phyloP scores from a whole-genome alignment of 2,329 filamentous ascomycete species.

The Chlorencoelia australis region DNA sequence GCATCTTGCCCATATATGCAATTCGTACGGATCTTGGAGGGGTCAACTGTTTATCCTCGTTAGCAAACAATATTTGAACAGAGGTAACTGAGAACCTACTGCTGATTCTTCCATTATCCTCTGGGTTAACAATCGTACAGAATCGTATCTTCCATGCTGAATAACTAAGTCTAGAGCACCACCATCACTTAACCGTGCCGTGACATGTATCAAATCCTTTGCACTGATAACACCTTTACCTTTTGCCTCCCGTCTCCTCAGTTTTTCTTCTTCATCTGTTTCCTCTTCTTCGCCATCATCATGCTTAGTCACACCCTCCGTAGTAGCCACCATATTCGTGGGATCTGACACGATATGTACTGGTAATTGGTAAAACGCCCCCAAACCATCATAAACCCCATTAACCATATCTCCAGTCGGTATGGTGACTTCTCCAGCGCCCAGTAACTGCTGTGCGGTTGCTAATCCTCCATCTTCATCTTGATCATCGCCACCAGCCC shows the following conservation, averaged over 20 bases:
- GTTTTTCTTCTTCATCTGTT: slow-evolving; percentile 31
- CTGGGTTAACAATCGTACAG: slow-evolving; percentile 51
- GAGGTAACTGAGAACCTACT: slow-evolving; percentile 37
- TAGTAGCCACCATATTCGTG: slow-evolving; percentile 10
- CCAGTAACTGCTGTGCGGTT: slow-evolving; percentile 71
- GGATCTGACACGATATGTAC: slow-evolving; percentile 56
- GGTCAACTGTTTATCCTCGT: slow-evolving; percentile 35
- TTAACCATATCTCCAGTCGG: slow-evolving; percentile 63
- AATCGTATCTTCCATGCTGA: slow-evolving; percentile 47
- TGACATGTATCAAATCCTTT: slow-evolving; percentile 19
- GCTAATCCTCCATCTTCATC: slow-evolving; percentile 36
- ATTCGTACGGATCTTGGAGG: slow-evolving; percentile 54
- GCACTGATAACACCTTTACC: slow-evolving; percentile 22
- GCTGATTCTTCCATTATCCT: slow-evolving; percentile 53
- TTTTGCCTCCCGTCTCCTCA: slow-evolving; percentile 40
- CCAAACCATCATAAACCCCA: slow-evolving; percentile 58
- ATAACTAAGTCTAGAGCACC: slow-evolving; percentile 54
- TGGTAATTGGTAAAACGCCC: slow-evolving; percentile 59
- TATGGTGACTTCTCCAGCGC: slow-evolving; percentile 66
- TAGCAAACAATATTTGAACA: slow-evolving; percentile 3
- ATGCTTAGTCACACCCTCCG: slow-evolving; percentile 23
- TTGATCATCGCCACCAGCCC: slow-evolving; percentile 32
- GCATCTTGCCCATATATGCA: slow-evolving; percentile 70
- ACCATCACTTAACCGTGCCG: slow-evolving; percentile 26
- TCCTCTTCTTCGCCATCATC: slow-evolving; percentile 20